Evolutionary conservation across 2,329 filamentous ascomycete species (phyloP), one percentile per base, ranked within the genome.

Genomic region (Aspergillus calidoustus): DNA sequence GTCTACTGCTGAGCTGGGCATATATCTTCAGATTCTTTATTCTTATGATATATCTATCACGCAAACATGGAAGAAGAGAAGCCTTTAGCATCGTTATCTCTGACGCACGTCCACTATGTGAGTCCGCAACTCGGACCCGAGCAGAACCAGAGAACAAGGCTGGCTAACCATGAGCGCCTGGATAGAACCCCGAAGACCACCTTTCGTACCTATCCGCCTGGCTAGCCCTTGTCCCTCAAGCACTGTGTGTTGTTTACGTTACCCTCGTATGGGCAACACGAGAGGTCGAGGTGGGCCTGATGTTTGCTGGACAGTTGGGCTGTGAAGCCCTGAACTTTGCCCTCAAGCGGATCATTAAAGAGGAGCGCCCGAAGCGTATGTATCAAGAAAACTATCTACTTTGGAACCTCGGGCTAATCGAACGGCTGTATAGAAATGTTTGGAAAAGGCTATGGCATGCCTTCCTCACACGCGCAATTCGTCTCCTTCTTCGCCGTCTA

Each of bases 41-140:
- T n/a, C 49, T 47, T 41, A 49, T 57, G 38, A 34, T 41, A 34
- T 19, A 49, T 13, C 8, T 19, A n/a, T 50, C 22, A 28, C 19
- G 15, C 13, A 13, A 55, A 28, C 19, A 54, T 54, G 43, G 75
- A 73, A 69, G 69, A 67, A 38, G 76, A 80, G 59, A 70, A 73
- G 59, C 88, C 91, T 46, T 83, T 98, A 60, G 92, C 93, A 55
- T 98, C 94, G 25, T 86, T 99, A 64, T 97, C 94, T 55, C 81
- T 99, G 69, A 98, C 95, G 11, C 94, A 98, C 81, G 93, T 98
- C 69, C 92, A 95, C 82, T 98, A 98, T 84, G 93, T 96, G 81
- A 73, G 87, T 78, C n/a, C 44, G n/a, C 46, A 44, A 23, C 51
- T 28, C 7, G 23, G n/a, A 15, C 47, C n/a, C 49, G 13, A 28